phyloP scores from a whole-genome alignment of 2,329 filamentous ascomycete genomes.

The Curvularia sp. region DNA sequence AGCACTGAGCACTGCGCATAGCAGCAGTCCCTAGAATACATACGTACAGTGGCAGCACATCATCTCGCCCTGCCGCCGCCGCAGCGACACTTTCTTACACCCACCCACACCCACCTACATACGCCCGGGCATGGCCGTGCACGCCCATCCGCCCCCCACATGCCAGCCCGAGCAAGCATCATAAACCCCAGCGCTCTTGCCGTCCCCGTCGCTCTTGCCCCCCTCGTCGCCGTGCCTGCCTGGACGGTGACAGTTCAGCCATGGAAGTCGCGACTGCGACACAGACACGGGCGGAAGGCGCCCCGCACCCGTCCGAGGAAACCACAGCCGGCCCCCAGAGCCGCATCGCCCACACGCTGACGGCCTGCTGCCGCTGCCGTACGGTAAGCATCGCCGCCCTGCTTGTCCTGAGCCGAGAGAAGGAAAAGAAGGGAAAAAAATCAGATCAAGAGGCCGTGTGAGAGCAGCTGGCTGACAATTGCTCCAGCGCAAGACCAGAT shows the following conservation, averaged over 20 bases:
- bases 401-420: too few species aligned
- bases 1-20: not conserved
- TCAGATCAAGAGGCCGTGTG: too few species aligned
- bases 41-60: constrained; percentile 17
- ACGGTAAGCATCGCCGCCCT: constrained; percentile 63
- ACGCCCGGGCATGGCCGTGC: constrained; percentile 31
- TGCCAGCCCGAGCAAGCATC: not conserved
- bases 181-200: constrained; percentile 13
- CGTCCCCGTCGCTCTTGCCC: constrained; percentile 10
- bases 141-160: constrained; percentile 12
- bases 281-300: constrained; percentile 29
- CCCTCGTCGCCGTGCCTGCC: constrained; percentile 15
- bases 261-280: constrained; percentile 37
- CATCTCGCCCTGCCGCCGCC: constrained; percentile 19
- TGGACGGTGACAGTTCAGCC: constrained; percentile 16
- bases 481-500: constrained; percentile 87
- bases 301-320: constrained; percentile 32
- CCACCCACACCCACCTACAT: too few species aligned
- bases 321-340: constrained; percentile 44
- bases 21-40: not conserved
- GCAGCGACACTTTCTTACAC: constrained; percentile 22
- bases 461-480: constrained; percentile 20
- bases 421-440: too few species aligned
- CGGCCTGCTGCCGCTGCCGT: constrained; percentile 80
- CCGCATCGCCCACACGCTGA: constrained; percentile 78